Percentiles rank a stretch among this genome's conserved stretches.
Evolutionary conservation across 2,329 filamentous ascomycete species (phyloP).

Genomic region (Paracamarosporium sp.): DNA sequence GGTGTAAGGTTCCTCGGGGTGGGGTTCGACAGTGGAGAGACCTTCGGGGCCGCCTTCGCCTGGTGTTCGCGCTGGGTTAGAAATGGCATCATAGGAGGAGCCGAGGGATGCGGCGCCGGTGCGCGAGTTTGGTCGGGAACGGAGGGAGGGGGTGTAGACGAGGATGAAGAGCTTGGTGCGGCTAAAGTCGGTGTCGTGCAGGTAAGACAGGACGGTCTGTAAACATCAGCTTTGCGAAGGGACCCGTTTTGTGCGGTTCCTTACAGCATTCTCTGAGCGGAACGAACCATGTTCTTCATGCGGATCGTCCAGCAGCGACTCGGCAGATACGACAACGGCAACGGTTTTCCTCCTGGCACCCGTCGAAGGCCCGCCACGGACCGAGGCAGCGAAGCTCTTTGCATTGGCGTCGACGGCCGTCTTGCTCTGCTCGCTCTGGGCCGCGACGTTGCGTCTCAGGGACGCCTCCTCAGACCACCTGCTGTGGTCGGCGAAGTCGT

Average conservation of each 20-base stretch:
- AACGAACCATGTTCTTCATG: constrained; percentile 64
- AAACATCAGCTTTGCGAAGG: constrained; percentile 32
- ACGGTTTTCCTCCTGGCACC: constrained; percentile 68
- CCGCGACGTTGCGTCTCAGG: constrained; percentile 59
- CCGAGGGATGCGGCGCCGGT: constrained; percentile 64
- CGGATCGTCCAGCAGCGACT: constrained; percentile 63
- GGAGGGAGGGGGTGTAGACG: constrained; percentile 84
- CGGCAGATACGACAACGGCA: constrained; percentile 87
- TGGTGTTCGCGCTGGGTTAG: constrained; percentile 69
- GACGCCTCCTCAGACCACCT: constrained; percentile 92
- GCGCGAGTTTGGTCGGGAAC: constrained; percentile 62
- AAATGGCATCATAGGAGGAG: constrained; percentile 91
- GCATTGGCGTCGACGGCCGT: constrained; percentile 41
- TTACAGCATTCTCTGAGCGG: constrained; percentile 79
- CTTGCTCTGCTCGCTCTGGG: constrained; percentile 42
- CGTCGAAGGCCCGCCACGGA: constrained; percentile 29
- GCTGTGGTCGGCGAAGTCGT: constrained; percentile 83
- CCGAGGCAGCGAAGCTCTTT: constrained; percentile 38
- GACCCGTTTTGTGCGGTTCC: constrained; percentile 51
- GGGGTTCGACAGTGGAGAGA: constrained; percentile 49
- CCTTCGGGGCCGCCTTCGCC: constrained; percentile 69
- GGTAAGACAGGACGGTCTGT: constrained; percentile 79
- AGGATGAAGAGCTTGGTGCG: constrained; percentile 82
- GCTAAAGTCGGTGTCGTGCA: constrained; percentile 77
- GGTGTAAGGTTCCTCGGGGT: constrained; percentile 52